A percentile compares a stretch with the other conserved stretches of the same genome.
These are phyloP conservation scores for Cercospora zeina DNA, from an alignment of 2,329 filamentous ascomycete species.

Conservation along the genomic window DNA sequence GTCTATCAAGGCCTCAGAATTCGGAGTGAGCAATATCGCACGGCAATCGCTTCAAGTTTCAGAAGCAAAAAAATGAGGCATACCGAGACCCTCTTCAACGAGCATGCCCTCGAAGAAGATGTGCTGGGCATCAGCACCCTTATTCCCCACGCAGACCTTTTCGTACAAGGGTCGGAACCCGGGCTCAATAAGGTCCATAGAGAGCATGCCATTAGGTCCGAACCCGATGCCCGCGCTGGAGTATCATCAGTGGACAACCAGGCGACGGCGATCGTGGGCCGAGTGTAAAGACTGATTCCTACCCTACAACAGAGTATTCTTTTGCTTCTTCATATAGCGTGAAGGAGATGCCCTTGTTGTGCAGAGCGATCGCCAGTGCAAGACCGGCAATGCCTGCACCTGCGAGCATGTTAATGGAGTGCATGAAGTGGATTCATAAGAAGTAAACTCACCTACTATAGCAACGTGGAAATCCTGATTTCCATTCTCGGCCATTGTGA, in stretches of 20 bases:
- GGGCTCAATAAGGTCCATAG: constrained; percentile 18
- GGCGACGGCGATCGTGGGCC: too few species aligned
- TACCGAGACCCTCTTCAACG: constrained; percentile 15
- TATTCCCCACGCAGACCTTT: constrained; percentile 15
- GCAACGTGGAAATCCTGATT: constrained; percentile 1
- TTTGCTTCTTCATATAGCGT: constrained; percentile 50
- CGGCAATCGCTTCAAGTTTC: background rate
- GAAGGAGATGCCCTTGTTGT: constrained; percentile 47
- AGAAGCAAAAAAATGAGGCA: background rate
- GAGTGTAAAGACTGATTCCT: background rate
- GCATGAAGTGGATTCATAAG: background rate
- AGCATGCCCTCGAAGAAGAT: constrained; percentile 23
- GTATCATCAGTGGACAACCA: background rate
- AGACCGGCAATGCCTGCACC: constrained; percentile 62
- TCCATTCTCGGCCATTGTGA: background rate
- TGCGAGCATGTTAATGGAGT: constrained; percentile 50
- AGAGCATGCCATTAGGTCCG: constrained; percentile 20
- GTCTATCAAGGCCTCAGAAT: constrained; percentile 28
- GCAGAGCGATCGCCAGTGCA: constrained; percentile 54
- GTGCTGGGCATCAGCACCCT: constrained; percentile 14
- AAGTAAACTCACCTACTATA: constrained; percentile 2
- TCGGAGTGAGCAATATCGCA: background rate
- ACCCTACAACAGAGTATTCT: constrained; percentile 49
- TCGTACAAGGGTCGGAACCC: constrained; percentile 19
- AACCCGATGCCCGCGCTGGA: constrained; percentile 45